Evolutionary conservation across 2,329 filamentous ascomycete species (phyloP).

Genomic region (Simplicillium sp.): DNA sequence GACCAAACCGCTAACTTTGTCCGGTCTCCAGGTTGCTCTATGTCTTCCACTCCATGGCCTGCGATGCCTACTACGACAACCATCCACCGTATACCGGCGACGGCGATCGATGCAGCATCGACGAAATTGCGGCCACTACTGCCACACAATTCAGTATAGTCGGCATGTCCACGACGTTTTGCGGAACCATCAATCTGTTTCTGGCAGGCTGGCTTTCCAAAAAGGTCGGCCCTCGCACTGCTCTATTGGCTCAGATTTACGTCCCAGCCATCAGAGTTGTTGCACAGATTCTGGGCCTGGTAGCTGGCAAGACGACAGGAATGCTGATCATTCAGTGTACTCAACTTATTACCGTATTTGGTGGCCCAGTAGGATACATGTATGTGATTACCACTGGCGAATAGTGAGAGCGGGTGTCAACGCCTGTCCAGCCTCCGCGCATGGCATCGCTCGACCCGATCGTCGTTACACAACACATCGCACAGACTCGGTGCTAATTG

Average conservation of each 20-base stretch:
- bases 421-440: no score
- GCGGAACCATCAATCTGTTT: constrained; percentile 55
- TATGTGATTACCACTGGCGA: constrained; percentile 11
- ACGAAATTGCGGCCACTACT: constrained; percentile 55
- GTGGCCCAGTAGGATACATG: constrained; percentile 61
- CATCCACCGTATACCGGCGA: constrained; percentile 39
- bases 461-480: not conserved
- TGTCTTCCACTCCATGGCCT: constrained; percentile 63
- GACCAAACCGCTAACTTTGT: not conserved
- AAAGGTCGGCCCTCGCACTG: constrained; percentile 50
- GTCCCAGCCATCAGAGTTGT: constrained; percentile 55
- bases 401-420: no score
- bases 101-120: constrained; percentile 47
- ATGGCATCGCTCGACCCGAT: accelerated
- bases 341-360: constrained; percentile 58
- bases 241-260: constrained; percentile 53
- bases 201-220: constrained; percentile 60
- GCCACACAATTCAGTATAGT: constrained; percentile 56
- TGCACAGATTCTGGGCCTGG: constrained; percentile 55
- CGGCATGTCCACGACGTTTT: constrained; percentile 58
- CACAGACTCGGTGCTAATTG: not conserved
- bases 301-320: constrained; percentile 49
- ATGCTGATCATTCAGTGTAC: constrained; percentile 59
- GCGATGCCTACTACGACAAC: constrained; percentile 56
- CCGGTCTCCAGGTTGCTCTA: constrained; percentile 36